Base-by-base conservation (phyloP, 2,329 filamentous ascomycete species). In the Beauveria caledonica region DNA sequence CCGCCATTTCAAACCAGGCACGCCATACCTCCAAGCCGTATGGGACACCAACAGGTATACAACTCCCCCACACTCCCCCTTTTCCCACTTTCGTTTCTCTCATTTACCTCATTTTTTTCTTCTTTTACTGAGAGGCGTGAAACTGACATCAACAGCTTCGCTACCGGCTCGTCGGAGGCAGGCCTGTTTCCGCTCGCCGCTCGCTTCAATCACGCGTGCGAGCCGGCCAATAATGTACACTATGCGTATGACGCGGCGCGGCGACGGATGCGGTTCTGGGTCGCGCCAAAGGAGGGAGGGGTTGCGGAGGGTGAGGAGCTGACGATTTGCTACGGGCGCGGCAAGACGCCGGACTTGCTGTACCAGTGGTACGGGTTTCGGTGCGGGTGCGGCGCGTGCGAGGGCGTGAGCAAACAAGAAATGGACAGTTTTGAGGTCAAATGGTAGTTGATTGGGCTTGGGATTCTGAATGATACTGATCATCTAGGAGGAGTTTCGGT, bases 121-220 rank as follows among this genome's bases (percentile, higher is more conserved):
- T n/a, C n/a, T n/a, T n/a, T n/a, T n/a, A n/a, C n/a, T n/a, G n/a
- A n/a, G n/a, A n/a, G n/a, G n/a, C n/a, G n/a, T n/a, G 29, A 10
- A 19, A 7, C 23, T 36, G 29, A 8, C n/a, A n/a, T 15, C 21
- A 5, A n/a, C 49, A 73, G 73, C 56, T 71, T 74, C 46, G 64
- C 67, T 1, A 67, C 68, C 9, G 45, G 36, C 1, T 1, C 21
- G 64, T 3, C 11, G 11, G 64, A 68, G 7, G 76, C 73, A 0
- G 75, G 73, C 1, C 62, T 84, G 2, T 84, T 83, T 60, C 73
- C 78, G 1, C 71, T 81, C 6, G 80, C 78, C 0, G 78, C 81
- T 0, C 75, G 82, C 2, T 85, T 86, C 70, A 86, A 86, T 66
- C 83, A 86, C 66, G 77, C 81, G 0, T 86, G 83, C 65, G 62